Evolutionary conservation across 129 eudicot genomes (phyloP), one percentile per base, ranked within the genome.

Genomic region (Calendula officinalis): DNA sequence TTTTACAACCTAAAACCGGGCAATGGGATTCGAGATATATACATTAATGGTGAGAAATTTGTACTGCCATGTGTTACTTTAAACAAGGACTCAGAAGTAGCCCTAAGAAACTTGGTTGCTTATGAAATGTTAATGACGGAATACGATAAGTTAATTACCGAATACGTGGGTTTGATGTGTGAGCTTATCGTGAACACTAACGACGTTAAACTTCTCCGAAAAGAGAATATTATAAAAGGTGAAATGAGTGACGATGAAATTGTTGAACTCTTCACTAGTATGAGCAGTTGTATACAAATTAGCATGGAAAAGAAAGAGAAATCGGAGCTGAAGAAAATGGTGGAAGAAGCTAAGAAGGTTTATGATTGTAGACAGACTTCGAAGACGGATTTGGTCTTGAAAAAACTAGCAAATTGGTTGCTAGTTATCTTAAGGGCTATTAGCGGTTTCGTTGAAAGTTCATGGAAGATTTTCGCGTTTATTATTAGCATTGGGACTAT

Each of bases 21-120:
- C n/a, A 12, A 65, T 16, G 81, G 75, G 12, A 35, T 80, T 17
- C 56, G 27, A 3, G 47, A 46, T 7, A 57, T 80, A 16, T 15
- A n/a, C 0, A 57, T 60, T 27, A 33, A 13, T 1, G 32, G 22
- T 12, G 22, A 62, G 3, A 14, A 71, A 2, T 13, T 61, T 12
- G 58, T 69, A 64, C 69, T 80, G 34, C 86, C 85, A 0, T 50
- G 50, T 4, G 8, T 84, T 15, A 49, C 46, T 7, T 17, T 84
- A 10, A 58, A 80, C 4, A 30, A 54, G 0, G 34, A 73, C 37
- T 64, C 85, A 1, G 90, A 84, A 15, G 80, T 74, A 3, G 13
- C 77, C 3, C 8, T 84, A 16, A 71, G 90, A 66, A 84, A 80
- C 48, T 58, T 80, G 66, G 77, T 80, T 47, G 90, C 74, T 6